Conservation (phyloP, 495 filamentous ascomycete species). For the Ascodesmis nigricans region DNA sequence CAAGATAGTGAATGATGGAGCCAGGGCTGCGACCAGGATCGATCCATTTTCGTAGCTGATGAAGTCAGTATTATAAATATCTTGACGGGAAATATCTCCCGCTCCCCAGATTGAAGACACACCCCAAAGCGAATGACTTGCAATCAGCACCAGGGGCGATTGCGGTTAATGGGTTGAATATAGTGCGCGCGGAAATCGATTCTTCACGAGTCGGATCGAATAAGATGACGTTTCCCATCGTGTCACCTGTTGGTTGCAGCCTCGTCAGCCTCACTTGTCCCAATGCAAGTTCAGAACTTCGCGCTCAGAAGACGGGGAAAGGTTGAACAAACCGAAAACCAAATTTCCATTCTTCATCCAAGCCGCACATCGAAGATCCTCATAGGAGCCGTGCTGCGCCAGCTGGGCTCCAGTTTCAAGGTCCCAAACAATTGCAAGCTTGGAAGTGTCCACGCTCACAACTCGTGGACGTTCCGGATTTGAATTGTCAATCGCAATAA, state of each 20-base stretch:
- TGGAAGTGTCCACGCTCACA: slow-evolving; percentile 77
- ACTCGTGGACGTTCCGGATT: slow-evolving; percentile 73
- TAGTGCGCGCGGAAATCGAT: slow-evolving; percentile 76
- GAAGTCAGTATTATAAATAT: slow-evolving; percentile 1
- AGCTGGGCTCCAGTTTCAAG: slow-evolving; percentile 78
- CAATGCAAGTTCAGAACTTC: background rate
- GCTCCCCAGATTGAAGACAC: slow-evolving; percentile 21
- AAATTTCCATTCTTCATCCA: slow-evolving; percentile 99
- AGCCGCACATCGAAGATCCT: slow-evolving; percentile 57
- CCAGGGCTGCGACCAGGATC: slow-evolving; percentile 68
- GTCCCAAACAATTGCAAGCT: slow-evolving; percentile 94
- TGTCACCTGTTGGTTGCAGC: slow-evolving; percentile 13
- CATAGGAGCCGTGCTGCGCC: slow-evolving; percentile 73
- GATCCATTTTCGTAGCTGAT: slow-evolving; percentile 83
- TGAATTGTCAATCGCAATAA: slow-evolving; percentile 76
- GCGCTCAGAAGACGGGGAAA: slow-evolving; percentile 13
- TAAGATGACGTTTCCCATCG: slow-evolving; percentile 61
- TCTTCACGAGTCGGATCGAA: slow-evolving; percentile 89
- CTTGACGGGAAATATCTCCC: background rate
- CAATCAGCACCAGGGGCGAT: slow-evolving; percentile 82
- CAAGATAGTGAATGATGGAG: slow-evolving; percentile 82
- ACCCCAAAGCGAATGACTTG: slow-evolving; percentile 93
- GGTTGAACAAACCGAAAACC: slow-evolving; percentile 52
- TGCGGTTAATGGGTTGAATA: slow-evolving; percentile 81
- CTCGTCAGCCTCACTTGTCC: no score